Evolutionary conservation across 2,329 filamentous ascomycete species (phyloP).

Genomic region (Diaporthe capsici): DNA sequence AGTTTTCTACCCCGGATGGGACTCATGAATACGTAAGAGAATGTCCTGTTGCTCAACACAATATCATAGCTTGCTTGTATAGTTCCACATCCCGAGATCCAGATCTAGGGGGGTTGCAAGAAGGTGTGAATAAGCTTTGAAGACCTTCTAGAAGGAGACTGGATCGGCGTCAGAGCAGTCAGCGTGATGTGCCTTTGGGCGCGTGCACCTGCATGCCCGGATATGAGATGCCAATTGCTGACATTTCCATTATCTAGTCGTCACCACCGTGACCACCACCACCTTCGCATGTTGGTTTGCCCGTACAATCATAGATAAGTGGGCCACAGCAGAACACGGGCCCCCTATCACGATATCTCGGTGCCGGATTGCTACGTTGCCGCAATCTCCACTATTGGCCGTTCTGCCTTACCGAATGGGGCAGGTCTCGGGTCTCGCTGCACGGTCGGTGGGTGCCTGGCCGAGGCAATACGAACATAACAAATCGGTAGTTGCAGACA

Average conservation of each 20-base stretch:
- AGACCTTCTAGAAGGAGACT: slow-evolving; percentile 18
- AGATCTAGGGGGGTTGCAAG: not conserved
- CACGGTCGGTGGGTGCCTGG: not conserved
- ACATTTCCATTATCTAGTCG: slow-evolving; percentile 21
- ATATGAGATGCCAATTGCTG: slow-evolving; percentile 12
- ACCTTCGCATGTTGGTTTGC: not conserved
- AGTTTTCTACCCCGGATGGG: not conserved
- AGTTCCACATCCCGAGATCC: not conserved
- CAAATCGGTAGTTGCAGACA: not conserved
- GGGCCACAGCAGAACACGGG: not conserved
- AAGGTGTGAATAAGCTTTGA: slow-evolving; percentile 23
- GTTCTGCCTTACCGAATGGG: slow-evolving; percentile 22
- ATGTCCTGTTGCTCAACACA: not conserved
- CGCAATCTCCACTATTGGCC: slow-evolving; percentile 14
- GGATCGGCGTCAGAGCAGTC: slow-evolving; percentile 1
- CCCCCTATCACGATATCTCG: slow-evolving; percentile 30
- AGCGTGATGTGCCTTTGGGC: not conserved
- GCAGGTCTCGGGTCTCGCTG: slow-evolving; percentile 32
- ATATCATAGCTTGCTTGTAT: not conserved
- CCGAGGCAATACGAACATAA: slow-evolving; percentile 3
- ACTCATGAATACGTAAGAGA: not conserved
- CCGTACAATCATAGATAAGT: slow-evolving; percentile 21
- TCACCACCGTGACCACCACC: slow-evolving; percentile 1
- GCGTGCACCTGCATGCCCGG: slow-evolving; percentile 1
- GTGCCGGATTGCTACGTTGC: slow-evolving; percentile 25